phyloP scores from a whole-genome alignment of 2,329 filamentous ascomycete species.

The Didymella arachidicola region DNA sequence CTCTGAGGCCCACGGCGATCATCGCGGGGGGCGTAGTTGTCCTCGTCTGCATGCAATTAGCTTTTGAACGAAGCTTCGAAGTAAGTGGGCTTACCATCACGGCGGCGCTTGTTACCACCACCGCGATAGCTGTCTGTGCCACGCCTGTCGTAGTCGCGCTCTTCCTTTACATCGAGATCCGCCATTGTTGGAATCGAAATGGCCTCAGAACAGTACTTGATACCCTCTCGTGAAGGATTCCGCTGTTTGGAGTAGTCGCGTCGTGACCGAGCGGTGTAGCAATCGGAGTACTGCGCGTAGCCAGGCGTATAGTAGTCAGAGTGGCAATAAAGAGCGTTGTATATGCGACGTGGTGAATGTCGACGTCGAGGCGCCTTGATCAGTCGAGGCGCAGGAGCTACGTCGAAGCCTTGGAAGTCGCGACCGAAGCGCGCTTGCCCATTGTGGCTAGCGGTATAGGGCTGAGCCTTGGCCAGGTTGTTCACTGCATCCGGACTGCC shows the following conservation, averaged over 20 bases:
- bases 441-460: conserved; percentile 22
- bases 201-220: conserved; percentile 24
- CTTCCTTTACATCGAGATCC: conserved; percentile 41
- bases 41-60: conserved; percentile 35
- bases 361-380: conserved; percentile 28
- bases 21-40: conserved; percentile 37
- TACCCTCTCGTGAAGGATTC: conserved; percentile 19
- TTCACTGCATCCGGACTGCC: neutral
- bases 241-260: conserved; percentile 15
- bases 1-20: conserved; percentile 44
- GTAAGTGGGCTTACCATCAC: conserved; percentile 37
- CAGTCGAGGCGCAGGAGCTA: conserved; percentile 25
- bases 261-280: conserved; percentile 16
- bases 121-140: conserved; percentile 37
- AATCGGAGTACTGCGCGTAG: conserved; percentile 9
- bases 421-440: conserved; percentile 21
- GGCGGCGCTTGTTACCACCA: conserved; percentile 43
- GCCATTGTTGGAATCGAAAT: conserved; percentile 35
- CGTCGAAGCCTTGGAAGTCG: conserved; percentile 30
- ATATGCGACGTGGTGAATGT: conserved; percentile 15
- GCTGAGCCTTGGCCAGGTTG: neutral
- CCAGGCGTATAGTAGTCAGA: conserved; percentile 5
- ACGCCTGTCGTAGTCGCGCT: conserved; percentile 39
- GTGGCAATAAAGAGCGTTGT: conserved; percentile 13
- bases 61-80: neutral